These are phyloP conservation scores for Dichomitus squalens DNA, from an alignment of 1,284 basidiomycete species.

Conservation along the genomic window DNA sequence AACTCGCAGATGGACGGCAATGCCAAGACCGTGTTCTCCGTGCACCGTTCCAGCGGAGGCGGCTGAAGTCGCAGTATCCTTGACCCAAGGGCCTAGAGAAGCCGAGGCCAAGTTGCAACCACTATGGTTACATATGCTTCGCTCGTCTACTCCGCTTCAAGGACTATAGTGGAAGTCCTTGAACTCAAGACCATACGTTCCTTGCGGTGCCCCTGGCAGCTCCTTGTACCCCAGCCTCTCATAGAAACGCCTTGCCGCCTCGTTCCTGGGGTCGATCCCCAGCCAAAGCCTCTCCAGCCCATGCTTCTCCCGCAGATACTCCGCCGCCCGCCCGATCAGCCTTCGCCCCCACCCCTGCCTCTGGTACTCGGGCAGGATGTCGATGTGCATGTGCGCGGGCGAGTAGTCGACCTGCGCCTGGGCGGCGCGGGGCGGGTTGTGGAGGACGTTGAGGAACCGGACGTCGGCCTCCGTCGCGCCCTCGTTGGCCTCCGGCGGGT, in stretches of 20 bases:
- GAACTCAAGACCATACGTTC: constrained; percentile 51
- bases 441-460: constrained; percentile 50
- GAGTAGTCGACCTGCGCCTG: constrained; percentile 55
- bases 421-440: constrained; percentile 48
- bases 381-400: constrained; percentile 68
- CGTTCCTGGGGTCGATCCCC: constrained; percentile 61
- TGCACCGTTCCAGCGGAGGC: too few species aligned
- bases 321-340: constrained; percentile 53
- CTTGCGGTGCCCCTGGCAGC: constrained; percentile 49
- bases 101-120: too few species aligned
- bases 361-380: constrained; percentile 62
- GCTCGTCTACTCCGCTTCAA: too few species aligned
- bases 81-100: too few species aligned
- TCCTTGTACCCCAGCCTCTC: constrained; percentile 53
- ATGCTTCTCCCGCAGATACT: constrained; percentile 46
- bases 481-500: constrained; percentile 23
- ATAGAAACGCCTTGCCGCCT: constrained; percentile 59
- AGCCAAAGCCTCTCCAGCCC: constrained; percentile 59
- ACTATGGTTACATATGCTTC: too few species aligned
- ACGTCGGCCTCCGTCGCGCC: constrained; percentile 47
- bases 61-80: too few species aligned
- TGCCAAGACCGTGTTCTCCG: too few species aligned
- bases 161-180: too few species aligned
- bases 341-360: constrained; percentile 63
- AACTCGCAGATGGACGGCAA: too few species aligned